Conservation (phyloP, 805 yeast genomes). For the Metschnikowia hibisci region DNA sequence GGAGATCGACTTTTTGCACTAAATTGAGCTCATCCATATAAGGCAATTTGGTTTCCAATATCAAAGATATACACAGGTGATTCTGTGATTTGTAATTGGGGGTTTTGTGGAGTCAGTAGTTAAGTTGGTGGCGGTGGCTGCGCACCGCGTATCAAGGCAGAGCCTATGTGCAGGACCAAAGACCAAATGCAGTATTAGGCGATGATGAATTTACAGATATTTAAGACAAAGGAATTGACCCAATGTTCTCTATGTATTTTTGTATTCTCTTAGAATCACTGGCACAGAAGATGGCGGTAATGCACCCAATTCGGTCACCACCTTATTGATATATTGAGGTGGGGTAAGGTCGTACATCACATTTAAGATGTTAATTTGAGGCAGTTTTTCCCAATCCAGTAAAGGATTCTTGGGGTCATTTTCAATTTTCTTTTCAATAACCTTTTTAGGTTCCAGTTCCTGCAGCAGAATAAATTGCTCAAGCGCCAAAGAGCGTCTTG, state of each 20-base stretch:
- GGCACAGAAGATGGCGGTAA: constrained; percentile 98
- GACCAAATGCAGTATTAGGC: too few species aligned
- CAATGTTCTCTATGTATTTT: constrained; percentile 35
- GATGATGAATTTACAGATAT: too few species aligned
- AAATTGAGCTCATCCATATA: constrained; percentile 46
- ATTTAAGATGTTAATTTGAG: constrained; percentile 67
- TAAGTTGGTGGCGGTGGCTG: too few species aligned
- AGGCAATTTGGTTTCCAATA: too few species aligned
- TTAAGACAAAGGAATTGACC: too few species aligned
- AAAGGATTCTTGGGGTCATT: constrained; percentile 39
- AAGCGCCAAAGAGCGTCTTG: constrained; percentile 57
- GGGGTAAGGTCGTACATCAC: constrained; percentile 93
- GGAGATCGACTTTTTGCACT: constrained; percentile 74
- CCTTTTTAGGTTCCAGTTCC: constrained; percentile 31
- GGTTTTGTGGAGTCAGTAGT: too few species aligned
- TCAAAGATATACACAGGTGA: too few species aligned
- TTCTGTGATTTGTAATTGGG: neutral
- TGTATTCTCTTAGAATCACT: constrained; percentile 90
- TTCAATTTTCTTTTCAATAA: constrained; percentile 19
- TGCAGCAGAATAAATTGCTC: constrained; percentile 54
- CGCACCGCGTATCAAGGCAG: too few species aligned
- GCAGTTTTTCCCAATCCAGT: constrained; percentile 60
- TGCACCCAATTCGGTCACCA: constrained; percentile 93
- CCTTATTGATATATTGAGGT: constrained; percentile 87
- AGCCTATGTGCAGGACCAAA: too few species aligned